Evolutionary conservation across 306 rosid genomes (phyloP).

Genomic region (Malus sylvestris): DNA sequence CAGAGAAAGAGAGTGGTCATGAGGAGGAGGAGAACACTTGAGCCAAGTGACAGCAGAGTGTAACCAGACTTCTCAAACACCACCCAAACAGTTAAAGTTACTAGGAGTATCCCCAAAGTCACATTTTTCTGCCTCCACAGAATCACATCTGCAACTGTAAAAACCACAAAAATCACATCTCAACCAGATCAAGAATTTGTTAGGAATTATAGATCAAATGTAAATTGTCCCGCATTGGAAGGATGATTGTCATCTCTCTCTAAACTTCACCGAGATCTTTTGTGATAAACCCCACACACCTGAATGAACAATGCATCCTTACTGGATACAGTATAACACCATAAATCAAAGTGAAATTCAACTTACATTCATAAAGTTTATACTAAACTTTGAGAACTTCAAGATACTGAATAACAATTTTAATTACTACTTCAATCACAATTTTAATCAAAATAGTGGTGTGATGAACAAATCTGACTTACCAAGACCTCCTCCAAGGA

Average conservation of each 20-base stretch:
- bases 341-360: background rate
- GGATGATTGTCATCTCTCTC: too few relatives aligned
- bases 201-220: background rate
- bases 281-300: background rate
- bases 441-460: background rate
- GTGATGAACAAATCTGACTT: background rate
- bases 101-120: constrained; percentile 50
- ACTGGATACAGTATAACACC: background rate
- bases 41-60: constrained; percentile 75
- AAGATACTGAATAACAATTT: background rate
- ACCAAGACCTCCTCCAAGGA: constrained; percentile 81
- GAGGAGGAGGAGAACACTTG: constrained; percentile 89
- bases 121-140: constrained; percentile 78
- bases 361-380: background rate
- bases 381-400: background rate
- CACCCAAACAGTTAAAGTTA: constrained; percentile 65
- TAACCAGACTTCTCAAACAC: constrained; percentile 95
- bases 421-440: background rate
- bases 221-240: background rate
- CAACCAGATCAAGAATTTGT: background rate
- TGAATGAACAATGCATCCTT: background rate
- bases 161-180: constrained; percentile 11
- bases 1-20: constrained; percentile 75
- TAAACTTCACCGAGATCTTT: background rate
- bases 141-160: constrained; percentile 83